Evolutionary conservation across 2,329 filamentous ascomycete genomes (phyloP).

Genomic region (Pseudopyrenochaeta lycopersici): DNA sequence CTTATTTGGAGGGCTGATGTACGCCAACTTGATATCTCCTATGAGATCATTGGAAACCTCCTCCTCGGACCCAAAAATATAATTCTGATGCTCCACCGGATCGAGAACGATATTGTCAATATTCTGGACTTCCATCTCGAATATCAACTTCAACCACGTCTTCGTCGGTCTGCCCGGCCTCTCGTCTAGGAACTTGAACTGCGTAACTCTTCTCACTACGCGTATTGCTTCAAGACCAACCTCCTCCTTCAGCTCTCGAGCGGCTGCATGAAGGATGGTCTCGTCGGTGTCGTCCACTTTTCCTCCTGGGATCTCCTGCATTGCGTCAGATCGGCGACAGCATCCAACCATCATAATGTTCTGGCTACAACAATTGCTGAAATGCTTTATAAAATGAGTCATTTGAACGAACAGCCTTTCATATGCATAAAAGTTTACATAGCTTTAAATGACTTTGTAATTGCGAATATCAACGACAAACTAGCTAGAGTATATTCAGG

Average conservation of each 20-base stretch:
- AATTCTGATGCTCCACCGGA: constrained; percentile 53
- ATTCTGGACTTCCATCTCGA: constrained; percentile 46
- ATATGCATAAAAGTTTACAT: background rate
- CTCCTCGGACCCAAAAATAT: constrained; percentile 52
- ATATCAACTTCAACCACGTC: constrained; percentile 49
- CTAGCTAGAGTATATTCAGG: background rate
- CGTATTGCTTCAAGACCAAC: constrained; percentile 57
- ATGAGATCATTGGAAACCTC: constrained; percentile 45
- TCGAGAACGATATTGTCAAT: constrained; percentile 41
- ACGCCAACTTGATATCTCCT: constrained; percentile 38
- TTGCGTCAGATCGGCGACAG: constrained; percentile 6
- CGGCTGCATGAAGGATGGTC: constrained; percentile 59
- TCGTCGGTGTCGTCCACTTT: constrained; percentile 57
- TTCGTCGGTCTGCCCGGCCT: constrained; percentile 14
- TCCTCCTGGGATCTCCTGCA: constrained; percentile 63
- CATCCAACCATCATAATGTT: background rate
- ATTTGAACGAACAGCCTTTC: too few species aligned
- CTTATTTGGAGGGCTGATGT: constrained; percentile 44
- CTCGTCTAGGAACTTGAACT: constrained; percentile 38
- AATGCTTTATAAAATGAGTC: background rate
- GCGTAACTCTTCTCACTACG: constrained; percentile 54
- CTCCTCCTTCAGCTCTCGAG: constrained; percentile 62
- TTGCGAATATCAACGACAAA: background rate
- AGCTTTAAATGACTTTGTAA: background rate
- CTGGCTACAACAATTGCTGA: background rate